Evolutionary conservation across 140 eudicot species (phyloP), one percentile per base, ranked within the genome.

Genomic region (Ambrosia hybrid): DNA sequence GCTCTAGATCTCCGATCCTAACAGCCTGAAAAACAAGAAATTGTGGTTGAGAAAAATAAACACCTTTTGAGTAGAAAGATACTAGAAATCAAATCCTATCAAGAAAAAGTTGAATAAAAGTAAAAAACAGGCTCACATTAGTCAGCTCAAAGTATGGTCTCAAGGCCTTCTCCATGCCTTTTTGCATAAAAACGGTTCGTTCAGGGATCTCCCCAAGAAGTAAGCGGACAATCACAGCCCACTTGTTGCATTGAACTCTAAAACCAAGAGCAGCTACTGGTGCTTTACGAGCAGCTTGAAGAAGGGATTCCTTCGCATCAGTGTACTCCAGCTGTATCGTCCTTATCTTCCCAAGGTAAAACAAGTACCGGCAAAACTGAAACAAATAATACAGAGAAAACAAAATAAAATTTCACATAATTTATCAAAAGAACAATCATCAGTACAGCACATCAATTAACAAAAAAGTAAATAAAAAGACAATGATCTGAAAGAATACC

Each of bases 71-170:
- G 34, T 30, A 30, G 34, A 30, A 30, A 30, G 34, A 30, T 30
- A 30, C 34, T 30, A 30, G 2, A 30, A 30, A 30, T 30, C 34
- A 30, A 30, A 30, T 0, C 0, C 34, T 30, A 30, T 30, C 10
- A 73, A 59, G 4, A 7, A 60, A 72, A 59, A 11, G 70, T 34
- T 38, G 37, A 37, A 48, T 59, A 68, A 12, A 36, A 13, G 39
- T 6, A 17, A 34, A 36, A 65, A 14, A 5, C 39, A 26, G 10
- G 82, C 99, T 86, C 67, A 95, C 99, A 81, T 95, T 95, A 37
- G 99, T 95, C 38, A 95, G 96, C 83, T 95, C 99, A 82, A 95
- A 95, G 88, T 95, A 91, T 3, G 99, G 96, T 74, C 99, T 83
- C 83, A 91, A 80, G 41, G 97, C 97, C 61, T 78, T 83, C 59